Conservation (phyloP, 768 basidiomycete species). For the Pisolithus marmoratus region DNA sequence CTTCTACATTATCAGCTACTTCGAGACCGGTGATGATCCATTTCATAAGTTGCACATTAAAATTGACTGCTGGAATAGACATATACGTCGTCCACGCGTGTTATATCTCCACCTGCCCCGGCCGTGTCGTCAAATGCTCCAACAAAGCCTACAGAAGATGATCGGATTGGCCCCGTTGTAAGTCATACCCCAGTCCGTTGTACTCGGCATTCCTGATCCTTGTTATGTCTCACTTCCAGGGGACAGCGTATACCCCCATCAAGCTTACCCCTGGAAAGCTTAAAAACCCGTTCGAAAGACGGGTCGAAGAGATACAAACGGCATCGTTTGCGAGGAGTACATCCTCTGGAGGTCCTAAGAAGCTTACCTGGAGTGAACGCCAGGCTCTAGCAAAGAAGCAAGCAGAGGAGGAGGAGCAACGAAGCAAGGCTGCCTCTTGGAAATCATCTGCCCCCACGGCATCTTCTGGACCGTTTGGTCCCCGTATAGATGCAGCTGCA, state of each 20-base stretch:
- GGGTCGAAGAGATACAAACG: constrained; percentile 33
- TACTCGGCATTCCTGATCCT: background rate
- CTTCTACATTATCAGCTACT: constrained; percentile 40
- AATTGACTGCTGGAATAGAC: constrained; percentile 9
- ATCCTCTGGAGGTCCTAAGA: constrained; percentile 46
- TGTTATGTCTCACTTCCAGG: constrained; percentile 25
- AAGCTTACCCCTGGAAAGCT: constrained; percentile 83
- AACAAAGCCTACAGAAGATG: constrained; percentile 69
- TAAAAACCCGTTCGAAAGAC: constrained; percentile 68
- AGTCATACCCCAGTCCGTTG: constrained; percentile 10
- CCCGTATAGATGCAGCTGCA: constrained; percentile 23
- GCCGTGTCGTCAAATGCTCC: constrained; percentile 44
- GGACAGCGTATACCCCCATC: constrained; percentile 87
- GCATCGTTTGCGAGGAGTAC: constrained; percentile 14
- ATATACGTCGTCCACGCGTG: constrained; percentile 20
- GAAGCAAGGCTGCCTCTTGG: constrained; percentile 53
- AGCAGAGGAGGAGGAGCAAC: constrained; percentile 67
- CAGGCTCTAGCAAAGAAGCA: constrained; percentile 90
- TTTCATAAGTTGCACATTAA: background rate
- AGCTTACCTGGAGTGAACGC: constrained; percentile 90
- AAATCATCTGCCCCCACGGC: constrained; percentile 30
- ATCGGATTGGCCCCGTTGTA: constrained; percentile 75
- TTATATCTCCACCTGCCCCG: constrained; percentile 28
- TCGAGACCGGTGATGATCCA: constrained; percentile 36
- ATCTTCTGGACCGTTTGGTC: constrained; percentile 35